These are phyloP conservation scores for Sextonia rubra DNA, from an alignment of 164 flowering plant genomes.

Conservation along the genomic window DNA sequence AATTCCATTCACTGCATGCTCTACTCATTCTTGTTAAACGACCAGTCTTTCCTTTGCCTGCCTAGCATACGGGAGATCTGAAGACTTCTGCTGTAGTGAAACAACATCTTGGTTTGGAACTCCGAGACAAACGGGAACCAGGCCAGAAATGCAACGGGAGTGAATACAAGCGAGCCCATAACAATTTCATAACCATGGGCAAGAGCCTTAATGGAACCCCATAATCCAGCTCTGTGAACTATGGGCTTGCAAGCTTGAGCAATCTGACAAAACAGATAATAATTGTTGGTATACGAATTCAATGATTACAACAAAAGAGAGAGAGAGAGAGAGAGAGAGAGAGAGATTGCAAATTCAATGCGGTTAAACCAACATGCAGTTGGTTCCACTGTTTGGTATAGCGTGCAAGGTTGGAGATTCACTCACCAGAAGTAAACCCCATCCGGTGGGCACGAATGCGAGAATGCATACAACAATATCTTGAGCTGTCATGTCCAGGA, in stretches of 20 bases:
- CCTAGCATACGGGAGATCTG: conserved; percentile 97
- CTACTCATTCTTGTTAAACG: conserved; percentile 77
- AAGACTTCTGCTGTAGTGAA: conserved; percentile 98
- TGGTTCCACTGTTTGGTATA: not conserved
- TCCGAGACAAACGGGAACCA: conserved; percentile 98
- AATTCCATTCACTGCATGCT: not conserved
- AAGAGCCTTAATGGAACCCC: conserved; percentile 79
- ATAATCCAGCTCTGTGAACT: conserved; percentile 53
- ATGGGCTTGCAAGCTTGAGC: conserved; percentile 86
- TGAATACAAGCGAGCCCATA: conserved; percentile 89
- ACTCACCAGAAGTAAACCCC: conserved; percentile 93
- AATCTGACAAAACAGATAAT: conserved; percentile 43
- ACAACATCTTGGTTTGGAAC: conserved; percentile 92
- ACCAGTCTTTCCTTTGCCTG: conserved; percentile 77
- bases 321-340: no score
- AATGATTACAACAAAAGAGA: not conserved
- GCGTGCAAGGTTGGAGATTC: not conserved
- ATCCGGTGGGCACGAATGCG: conserved; percentile 92
- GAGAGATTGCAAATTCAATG: not conserved
- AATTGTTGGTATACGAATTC: not conserved
- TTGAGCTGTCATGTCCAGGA: conserved; percentile 58
- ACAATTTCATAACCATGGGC: conserved; percentile 91
- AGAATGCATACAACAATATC: conserved; percentile 83
- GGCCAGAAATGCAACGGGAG: conserved; percentile 90
- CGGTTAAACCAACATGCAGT: not conserved